A percentile compares a stretch with the other conserved stretches of the same genome.
phyloP scores from a whole-genome alignment of 1,139 yeast species.

The Taiozyma sp. region DNA sequence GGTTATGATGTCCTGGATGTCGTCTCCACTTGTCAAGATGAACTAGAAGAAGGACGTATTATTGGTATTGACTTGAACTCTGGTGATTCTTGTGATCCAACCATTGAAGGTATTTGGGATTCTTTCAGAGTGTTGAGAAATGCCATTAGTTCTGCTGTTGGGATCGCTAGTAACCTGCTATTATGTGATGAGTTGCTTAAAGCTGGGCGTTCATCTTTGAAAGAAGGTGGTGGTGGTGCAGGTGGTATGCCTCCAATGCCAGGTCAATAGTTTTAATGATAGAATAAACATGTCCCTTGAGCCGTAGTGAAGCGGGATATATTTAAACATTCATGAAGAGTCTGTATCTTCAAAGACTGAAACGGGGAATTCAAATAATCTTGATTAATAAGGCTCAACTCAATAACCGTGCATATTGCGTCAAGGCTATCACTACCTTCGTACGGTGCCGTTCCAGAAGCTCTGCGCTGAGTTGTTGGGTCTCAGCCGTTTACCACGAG shows the following conservation, averaged over 20 bases:
- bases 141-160: constrained; percentile 88
- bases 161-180: constrained; percentile 87
- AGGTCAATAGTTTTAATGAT: constrained; percentile 10
- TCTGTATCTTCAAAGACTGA: not conserved
- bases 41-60: constrained; percentile 70
- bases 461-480: too few species aligned
- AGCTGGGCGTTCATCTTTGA: constrained; percentile 92
- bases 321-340: too few species aligned
- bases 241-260: constrained; percentile 23
- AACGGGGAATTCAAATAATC: not conserved
- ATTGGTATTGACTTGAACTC: constrained; percentile 89
- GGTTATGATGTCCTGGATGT: constrained; percentile 94
- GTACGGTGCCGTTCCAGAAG: too few species aligned
- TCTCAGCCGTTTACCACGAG: too few species aligned
- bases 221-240: constrained; percentile 41
- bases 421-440: too few species aligned
- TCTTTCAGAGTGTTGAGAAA: constrained; percentile 90
- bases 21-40: constrained; percentile 86
- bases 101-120: constrained; percentile 95
- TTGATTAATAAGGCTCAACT: not conserved
- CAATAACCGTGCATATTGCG: not conserved
- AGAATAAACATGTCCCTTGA: not conserved
- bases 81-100: constrained; percentile 96
- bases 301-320: not conserved
- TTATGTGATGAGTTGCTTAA: constrained; percentile 94